A percentile compares a stretch with the other conserved stretches of the same genome.
Evolutionary conservation across 495 filamentous ascomycete genomes (phyloP).

Genomic region (Hyaloscypha bicolor): DNA sequence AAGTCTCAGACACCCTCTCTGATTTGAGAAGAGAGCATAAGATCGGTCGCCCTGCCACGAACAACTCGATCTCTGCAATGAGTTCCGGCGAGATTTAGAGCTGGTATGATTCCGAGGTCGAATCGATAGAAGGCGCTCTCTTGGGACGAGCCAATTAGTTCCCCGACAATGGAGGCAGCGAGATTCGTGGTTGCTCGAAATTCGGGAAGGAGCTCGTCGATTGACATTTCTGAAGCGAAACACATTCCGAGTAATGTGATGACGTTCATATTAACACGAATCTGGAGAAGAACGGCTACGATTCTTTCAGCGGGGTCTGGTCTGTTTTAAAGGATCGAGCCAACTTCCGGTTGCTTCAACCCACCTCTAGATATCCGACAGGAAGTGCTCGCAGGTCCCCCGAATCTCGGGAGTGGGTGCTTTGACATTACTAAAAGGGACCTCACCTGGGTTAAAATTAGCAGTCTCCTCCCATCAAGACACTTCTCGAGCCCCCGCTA

Average conservation of each 20-base stretch:
- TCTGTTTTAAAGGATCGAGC: background rate
- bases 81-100: conserved; percentile 39
- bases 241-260: conserved; percentile 4
- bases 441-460: background rate
- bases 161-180: conserved; percentile 5
- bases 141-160: conserved; percentile 13
- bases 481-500: too few relatives aligned
- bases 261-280: conserved; percentile 11
- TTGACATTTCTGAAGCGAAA: conserved; percentile 9
- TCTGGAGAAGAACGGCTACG: conserved; percentile 6
- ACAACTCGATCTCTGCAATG: conserved; percentile 45
- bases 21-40: conserved; percentile 36
- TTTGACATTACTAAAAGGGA: conserved; percentile 12
- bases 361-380: conserved; percentile 4
- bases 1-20: conserved; percentile 51
- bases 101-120: conserved; percentile 38
- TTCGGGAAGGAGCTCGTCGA: conserved; percentile 9
- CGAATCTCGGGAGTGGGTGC: conserved; percentile 6
- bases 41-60: conserved; percentile 41
- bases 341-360: background rate
- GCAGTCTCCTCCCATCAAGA: too few relatives aligned
- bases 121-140: conserved; percentile 30
- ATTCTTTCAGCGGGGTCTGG: background rate
- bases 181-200: conserved; percentile 12
- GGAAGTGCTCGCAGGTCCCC: conserved; percentile 1